Evolutionary conservation across 2,329 filamentous ascomycete genomes (phyloP), one percentile per base, ranked within the genome.

Genomic region (Xylariaceae sp.): DNA sequence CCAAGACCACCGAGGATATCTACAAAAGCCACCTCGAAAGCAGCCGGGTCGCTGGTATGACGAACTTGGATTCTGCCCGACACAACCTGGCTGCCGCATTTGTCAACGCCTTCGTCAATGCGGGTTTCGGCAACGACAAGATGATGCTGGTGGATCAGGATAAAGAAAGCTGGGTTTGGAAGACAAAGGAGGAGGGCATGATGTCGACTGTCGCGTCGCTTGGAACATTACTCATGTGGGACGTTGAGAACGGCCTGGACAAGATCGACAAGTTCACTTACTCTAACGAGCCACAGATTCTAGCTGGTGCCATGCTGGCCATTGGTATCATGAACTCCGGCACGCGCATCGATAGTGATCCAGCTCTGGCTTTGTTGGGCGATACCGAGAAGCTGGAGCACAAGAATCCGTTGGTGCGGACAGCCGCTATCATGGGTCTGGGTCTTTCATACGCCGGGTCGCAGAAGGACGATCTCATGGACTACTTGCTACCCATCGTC

Each of bases 21-120:
- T 99, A 99, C 81, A 99, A 99, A 77, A 96, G 90, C 65, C 94
- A 99, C 70, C 81, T 99, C 5, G 94, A 99, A 72, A 97, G 89
- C 73, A 95, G 86, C 62, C 83, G 95, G 54, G 94, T 95, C 46
- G 89, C 90, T 19, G 91, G 90, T 33, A 82, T 96, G 72, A 96
- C 92, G 11, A 96, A 96, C 66, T 83, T 95, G 42, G 94, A 99
- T 67, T 99, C 94, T 10, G 91, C 92, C 30, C 82, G 90, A 61
- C 92, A 99, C 75, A 99, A 99, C 64, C 79, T 99, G 53, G 91
- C 94, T 4, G 94, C 92, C 47, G 90, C 87, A 4, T 97, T 99
- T 60, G 95, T 99, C 57, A 99, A 99, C 65, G 89, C 88, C 0
- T 97, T 99, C 63, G 90, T 94, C 55, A 99, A 99, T 61, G 91